Percentiles rank a stretch among this genome's conserved stretches.
Evolutionary conservation across 139 green algal species (phyloP).

Genomic region (Chlorella vulgaris): DNA sequence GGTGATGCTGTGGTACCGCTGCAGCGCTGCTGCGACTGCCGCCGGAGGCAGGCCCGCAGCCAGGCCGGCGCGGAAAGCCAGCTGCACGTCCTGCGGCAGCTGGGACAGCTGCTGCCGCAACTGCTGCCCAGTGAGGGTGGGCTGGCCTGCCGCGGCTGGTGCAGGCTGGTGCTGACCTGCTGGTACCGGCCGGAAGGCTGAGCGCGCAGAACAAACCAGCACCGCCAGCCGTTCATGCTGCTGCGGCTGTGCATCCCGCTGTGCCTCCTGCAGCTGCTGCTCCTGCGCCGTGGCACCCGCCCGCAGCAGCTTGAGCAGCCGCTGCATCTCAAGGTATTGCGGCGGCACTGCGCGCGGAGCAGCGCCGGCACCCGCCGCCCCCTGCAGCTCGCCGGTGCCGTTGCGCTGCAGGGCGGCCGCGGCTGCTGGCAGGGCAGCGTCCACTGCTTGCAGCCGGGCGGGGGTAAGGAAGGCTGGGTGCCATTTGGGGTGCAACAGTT

Average conservation of each 20-base stretch:
- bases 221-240: background rate
- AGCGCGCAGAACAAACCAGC: background rate
- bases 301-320: background rate
- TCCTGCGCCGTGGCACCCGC: background rate
- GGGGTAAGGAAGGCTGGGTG: conserved; percentile 4
- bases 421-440: conserved; percentile 5
- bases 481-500: conserved; percentile 10
- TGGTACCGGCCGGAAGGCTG: background rate
- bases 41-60: background rate
- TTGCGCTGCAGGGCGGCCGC: conserved; percentile 1
- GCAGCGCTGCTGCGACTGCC: background rate
- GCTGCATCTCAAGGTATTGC: background rate
- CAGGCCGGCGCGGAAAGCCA: conserved; percentile 5
- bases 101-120: background rate
- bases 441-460: background rate
- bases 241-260: background rate
- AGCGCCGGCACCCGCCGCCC: background rate
- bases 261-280: background rate
- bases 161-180: background rate
- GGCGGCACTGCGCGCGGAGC: no score
- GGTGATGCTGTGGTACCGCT: conserved; percentile 7
- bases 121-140: background rate
- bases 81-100: conserved; percentile 11
- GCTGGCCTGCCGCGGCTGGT: background rate
- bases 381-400: background rate